Percentiles rank a stretch among this genome's conserved stretches.
phyloP scores from a whole-genome alignment of 768 basidiomycete species.

The Boletus barrowsii region DNA sequence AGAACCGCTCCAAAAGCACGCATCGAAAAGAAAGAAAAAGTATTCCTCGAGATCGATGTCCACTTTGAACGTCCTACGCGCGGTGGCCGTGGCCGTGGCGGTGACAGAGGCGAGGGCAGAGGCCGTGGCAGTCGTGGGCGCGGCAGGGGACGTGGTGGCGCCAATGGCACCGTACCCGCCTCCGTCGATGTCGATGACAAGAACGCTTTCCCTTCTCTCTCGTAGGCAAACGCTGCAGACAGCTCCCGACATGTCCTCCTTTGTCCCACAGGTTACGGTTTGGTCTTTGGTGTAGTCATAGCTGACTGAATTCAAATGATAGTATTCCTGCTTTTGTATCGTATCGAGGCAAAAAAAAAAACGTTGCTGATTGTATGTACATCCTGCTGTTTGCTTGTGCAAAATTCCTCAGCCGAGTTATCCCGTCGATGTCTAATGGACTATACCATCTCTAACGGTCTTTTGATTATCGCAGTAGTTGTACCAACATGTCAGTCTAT shows the following conservation, averaged over 20 bases:
- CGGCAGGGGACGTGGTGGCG: conserved; percentile 43
- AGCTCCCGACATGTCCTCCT: conserved; percentile 1
- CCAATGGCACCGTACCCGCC: conserved; percentile 36
- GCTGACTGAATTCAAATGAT: conserved; percentile 9
- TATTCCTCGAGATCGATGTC: conserved; percentile 88
- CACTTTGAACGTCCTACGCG: conserved; percentile 82
- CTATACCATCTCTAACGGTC: not conserved
- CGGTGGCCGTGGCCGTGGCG: conserved; percentile 51
- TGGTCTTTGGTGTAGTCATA: conserved; percentile 4
- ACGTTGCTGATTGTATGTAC: conserved; percentile 5
- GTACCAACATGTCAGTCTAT: conserved; percentile 9
- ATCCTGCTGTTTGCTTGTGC: conserved; percentile 11
- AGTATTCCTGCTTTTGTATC: conserved; percentile 8
- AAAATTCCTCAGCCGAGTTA: not conserved
- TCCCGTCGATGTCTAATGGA: no score
- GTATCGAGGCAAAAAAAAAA: conserved; percentile 16
- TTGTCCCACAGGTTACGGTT: conserved; percentile 9
- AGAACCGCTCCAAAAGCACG: conserved; percentile 65
- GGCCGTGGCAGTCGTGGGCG: conserved; percentile 43
- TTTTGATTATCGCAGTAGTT: conserved; percentile 1
- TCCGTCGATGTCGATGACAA: conserved; percentile 76
- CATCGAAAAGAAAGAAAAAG: conserved; percentile 85
- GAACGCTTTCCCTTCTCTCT: conserved; percentile 85
- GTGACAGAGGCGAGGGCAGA: conserved; percentile 49
- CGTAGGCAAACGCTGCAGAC: conserved; percentile 33